phyloP scores from a whole-genome alignment of 2,329 filamentous ascomycete species.

The Penicillium glabrum region DNA sequence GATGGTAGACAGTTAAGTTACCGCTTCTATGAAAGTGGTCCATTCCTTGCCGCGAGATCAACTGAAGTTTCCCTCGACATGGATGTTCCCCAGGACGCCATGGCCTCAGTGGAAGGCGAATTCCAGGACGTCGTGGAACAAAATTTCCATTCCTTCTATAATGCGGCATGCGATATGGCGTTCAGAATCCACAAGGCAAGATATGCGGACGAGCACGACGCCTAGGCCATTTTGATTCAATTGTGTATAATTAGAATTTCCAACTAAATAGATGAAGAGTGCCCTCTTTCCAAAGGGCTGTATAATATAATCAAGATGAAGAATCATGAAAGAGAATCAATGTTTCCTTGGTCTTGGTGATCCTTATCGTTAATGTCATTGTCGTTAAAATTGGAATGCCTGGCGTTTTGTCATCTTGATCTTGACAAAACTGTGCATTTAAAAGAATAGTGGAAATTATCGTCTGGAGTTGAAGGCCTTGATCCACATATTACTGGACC shows the following conservation, averaged over 20 bases:
- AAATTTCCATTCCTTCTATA: slow-evolving; percentile 38
- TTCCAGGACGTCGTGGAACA: slow-evolving; percentile 16
- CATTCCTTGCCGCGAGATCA: slow-evolving; percentile 28
- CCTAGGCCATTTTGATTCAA: neutral
- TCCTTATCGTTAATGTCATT: too few relatives aligned
- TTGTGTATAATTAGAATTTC: slow-evolving; percentile 3
- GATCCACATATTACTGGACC: too few relatives aligned
- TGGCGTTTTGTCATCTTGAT: too few relatives aligned
- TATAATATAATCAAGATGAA: slow-evolving; percentile 1
- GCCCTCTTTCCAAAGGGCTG: slow-evolving; percentile 3
- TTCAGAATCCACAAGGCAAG: slow-evolving; percentile 31
- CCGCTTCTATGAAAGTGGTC: slow-evolving; percentile 32
- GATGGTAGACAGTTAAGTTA: slow-evolving; percentile 33
- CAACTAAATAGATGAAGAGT: neutral
- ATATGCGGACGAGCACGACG: neutral
- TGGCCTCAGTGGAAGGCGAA: slow-evolving; percentile 1
- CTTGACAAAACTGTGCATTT: too few relatives aligned
- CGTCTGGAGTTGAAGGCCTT: too few relatives aligned
- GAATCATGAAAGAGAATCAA: neutral
- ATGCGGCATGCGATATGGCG: slow-evolving; percentile 37
- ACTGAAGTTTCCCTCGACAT: slow-evolving; percentile 35
- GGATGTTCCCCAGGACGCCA: slow-evolving; percentile 14
- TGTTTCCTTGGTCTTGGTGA: neutral
- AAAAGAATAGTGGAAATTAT: too few relatives aligned
- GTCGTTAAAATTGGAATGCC: too few relatives aligned